Evolutionary conservation across 1,284 basidiomycete genomes (phyloP).

Genomic region (Austropuccinia psidii): DNA sequence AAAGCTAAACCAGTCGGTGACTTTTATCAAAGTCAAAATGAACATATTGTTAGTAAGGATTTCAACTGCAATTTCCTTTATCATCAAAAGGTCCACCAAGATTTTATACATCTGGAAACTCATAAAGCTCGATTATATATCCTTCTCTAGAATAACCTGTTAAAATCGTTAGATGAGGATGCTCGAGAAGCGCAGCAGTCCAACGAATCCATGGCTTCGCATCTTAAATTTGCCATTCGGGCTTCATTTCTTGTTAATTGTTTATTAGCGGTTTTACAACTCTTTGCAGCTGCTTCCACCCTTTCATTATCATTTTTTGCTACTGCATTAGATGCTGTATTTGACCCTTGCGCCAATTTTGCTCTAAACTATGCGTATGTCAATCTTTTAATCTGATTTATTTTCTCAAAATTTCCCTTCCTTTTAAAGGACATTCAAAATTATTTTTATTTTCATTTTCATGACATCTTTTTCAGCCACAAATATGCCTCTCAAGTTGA

Average conservation of each 20-base stretch:
- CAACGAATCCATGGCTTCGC: not conserved
- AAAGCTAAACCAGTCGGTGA: conserved; percentile 5
- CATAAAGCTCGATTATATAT: not conserved
- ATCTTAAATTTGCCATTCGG: conserved; percentile 19
- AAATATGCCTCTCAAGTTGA: conserved; percentile 21
- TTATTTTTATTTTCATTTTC: not conserved
- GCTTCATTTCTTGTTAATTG: conserved; percentile 31
- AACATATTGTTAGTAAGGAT: conserved; percentile 25
- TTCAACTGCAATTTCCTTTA: not conserved
- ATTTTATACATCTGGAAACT: not conserved
- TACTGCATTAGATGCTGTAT: conserved; percentile 36
- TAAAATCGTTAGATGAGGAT: conserved; percentile 26
- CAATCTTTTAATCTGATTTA: not conserved
- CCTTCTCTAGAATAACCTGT: conserved; percentile 6
- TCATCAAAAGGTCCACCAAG: not conserved
- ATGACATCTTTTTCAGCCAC: not conserved
- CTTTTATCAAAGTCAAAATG: conserved; percentile 24
- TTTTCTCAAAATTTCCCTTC: not conserved
- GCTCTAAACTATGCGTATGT: conserved; percentile 33
- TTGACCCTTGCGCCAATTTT: conserved; percentile 36
- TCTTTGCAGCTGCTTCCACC: conserved; percentile 37
- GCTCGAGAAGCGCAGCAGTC: not conserved
- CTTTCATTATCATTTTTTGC: conserved; percentile 39
- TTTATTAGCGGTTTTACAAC: conserved; percentile 33
- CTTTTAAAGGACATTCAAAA: not conserved